Evolutionary conservation across 805 yeast species (phyloP), one percentile per base, ranked within the genome.

Genomic region (Kurtzmaniella fragi): DNA sequence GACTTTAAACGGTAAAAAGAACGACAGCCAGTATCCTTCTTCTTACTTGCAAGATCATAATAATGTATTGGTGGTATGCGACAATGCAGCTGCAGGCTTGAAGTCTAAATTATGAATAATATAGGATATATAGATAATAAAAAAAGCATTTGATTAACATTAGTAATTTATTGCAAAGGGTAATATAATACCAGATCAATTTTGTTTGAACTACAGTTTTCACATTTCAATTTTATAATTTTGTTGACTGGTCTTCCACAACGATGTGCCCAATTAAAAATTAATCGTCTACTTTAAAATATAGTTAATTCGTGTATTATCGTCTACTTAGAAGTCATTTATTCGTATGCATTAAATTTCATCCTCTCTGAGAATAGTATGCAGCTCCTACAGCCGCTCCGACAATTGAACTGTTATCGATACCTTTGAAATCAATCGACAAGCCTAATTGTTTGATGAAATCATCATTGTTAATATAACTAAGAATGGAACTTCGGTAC

Each of bases 351-450:
- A 5, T 20, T 20, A 5, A 20, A 5, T 20, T 20, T 20, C 25
- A 20, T 20, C 8, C 25, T 12, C 17, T 15, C 14, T 13, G 28
- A 13, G 28, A 11, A 20, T 31, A 32, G 39, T 50, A 56, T 17
- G 72, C 72, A 15, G 80, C 78, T 13, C 77, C 75, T 32, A 76
- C 69, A 10, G 77, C 80, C 20, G 79, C 77, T 4, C 82, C 82
- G 25, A 74, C 57, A 7, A 76, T 59, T 12, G 76, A 68, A 38
- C 77, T 71, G 44, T 75, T 63, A 13, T 66, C 69, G 20, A 74
- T 57, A 32, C 62, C 57, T 38, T 54, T 59, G 36, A 76, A 60
- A 16, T 58, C 57, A 12, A 75, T 59, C n/a, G 43, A 39, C 6
- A 60, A 56, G 9, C 67, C 59, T 41, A 59, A 49, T 2, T 49